Conservation (phyloP, 352 stramenopile species). For the Paralagenidium karlingii region DNA sequence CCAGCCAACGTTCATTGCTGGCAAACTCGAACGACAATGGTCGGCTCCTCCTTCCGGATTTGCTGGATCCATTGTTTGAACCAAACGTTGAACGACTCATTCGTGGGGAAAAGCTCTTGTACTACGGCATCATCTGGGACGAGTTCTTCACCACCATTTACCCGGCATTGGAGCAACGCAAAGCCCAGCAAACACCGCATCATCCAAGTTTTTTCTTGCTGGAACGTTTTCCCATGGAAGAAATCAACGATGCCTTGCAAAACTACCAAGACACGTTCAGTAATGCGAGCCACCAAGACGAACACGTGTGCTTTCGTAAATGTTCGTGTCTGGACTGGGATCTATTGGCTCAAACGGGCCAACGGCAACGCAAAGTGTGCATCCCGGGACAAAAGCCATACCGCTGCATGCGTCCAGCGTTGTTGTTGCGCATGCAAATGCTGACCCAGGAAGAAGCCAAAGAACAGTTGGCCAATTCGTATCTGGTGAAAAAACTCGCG, state of each 20-base stretch:
- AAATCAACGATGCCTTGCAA: constrained; percentile 36
- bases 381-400: constrained; percentile 21
- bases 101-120: constrained; percentile 22
- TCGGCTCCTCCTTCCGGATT: constrained; percentile 7
- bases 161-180: constrained; percentile 22
- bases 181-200: background rate
- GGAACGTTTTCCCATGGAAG: constrained; percentile 15
- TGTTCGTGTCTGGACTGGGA: constrained; percentile 37
- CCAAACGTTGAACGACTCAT: constrained; percentile 22
- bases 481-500: constrained; percentile 31
- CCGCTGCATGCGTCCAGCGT: constrained; percentile 23
- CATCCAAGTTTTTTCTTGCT: constrained; percentile 7
- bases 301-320: constrained; percentile 15
- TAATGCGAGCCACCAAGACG: constrained; percentile 11
- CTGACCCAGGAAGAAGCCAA: constrained; percentile 48
- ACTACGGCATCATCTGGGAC: constrained; percentile 45
- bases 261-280: constrained; percentile 53
- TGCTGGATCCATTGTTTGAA: constrained; percentile 30
- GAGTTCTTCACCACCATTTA: constrained; percentile 30
- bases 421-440: constrained; percentile 45
- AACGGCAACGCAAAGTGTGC: constrained; percentile 27
- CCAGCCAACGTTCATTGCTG: no score
- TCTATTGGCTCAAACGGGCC: constrained; percentile 6
- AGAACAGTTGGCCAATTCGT: constrained; percentile 43
- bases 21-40: background rate